These are phyloP conservation scores for Canavalia ensiformis DNA, from an alignment of 306 rosid species.

Conservation along the genomic window DNA sequence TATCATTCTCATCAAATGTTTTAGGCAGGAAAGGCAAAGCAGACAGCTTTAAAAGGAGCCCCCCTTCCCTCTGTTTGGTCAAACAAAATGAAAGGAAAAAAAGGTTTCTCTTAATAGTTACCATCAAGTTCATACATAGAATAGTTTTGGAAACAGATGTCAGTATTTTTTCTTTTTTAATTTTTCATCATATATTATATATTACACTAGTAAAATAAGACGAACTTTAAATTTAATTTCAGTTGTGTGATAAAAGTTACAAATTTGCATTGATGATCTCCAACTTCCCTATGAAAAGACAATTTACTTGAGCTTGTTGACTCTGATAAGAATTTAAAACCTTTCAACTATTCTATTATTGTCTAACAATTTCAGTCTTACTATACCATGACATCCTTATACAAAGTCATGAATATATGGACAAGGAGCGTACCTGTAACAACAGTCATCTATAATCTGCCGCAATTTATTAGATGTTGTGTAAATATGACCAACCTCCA, in stretches of 20 bases:
- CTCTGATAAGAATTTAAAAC: slow-evolving; percentile 1
- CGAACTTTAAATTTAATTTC: slow-evolving; percentile 4
- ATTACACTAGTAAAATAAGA: slow-evolving; percentile 15
- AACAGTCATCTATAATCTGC: slow-evolving; percentile 73
- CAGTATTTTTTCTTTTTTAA: neutral
- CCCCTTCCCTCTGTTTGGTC: neutral
- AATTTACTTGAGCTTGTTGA: neutral
- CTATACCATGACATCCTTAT: neutral
- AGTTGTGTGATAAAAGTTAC: neutral
- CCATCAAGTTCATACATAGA: slow-evolving; percentile 4
- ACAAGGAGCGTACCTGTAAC: slow-evolving; percentile 74
- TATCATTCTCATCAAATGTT: slow-evolving; percentile 12
- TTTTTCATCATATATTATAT: slow-evolving; percentile 5
- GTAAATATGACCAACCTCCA: slow-evolving; percentile 76
- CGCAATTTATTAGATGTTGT: slow-evolving; percentile 85
- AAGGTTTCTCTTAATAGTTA: neutral
- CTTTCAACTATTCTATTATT: slow-evolving; percentile 4
- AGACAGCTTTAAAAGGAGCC: neutral
- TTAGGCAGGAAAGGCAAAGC: slow-evolving; percentile 6
- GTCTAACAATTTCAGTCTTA: slow-evolving; percentile 1
- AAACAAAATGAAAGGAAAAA: neutral
- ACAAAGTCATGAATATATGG: neutral
- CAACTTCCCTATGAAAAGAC: slow-evolving; percentile 22
- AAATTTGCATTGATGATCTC: neutral
- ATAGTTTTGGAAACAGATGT: neutral